phyloP scores from a whole-genome alignment of 371 early-diverging fungal genomes.

The Mortierella sp. region DNA sequence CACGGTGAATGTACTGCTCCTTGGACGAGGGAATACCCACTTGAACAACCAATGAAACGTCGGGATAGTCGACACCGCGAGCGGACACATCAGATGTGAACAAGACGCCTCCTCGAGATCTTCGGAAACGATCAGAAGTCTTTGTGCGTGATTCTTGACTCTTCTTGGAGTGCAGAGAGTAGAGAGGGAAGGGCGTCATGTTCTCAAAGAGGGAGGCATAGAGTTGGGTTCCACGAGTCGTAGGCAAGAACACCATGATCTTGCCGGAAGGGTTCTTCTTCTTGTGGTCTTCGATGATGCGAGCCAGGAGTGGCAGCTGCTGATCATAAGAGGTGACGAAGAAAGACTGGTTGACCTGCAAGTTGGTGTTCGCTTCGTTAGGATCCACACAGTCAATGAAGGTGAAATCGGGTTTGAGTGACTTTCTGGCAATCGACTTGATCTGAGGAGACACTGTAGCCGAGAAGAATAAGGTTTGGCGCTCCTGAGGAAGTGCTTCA shows the following conservation, averaged over 20 bases:
- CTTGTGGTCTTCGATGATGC: constrained; percentile 69
- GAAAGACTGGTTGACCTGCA: constrained; percentile 82
- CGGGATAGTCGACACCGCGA: constrained; percentile 99
- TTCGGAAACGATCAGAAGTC: constrained; percentile 82
- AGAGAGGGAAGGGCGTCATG: constrained; percentile 58
- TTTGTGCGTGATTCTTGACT: constrained; percentile 77
- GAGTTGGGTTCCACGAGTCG: constrained; percentile 81
- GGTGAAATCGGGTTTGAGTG: constrained; percentile 75
- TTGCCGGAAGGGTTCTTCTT: constrained; percentile 67
- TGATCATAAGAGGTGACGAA: constrained; percentile 69
- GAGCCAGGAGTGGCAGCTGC: constrained; percentile 71
- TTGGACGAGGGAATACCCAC: constrained; percentile 90
- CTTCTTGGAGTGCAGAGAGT: constrained; percentile 88
- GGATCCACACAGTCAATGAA: constrained; percentile 89
- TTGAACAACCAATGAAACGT: constrained; percentile 94
- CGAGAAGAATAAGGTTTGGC: constrained; percentile 98
- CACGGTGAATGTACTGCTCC: constrained; percentile 97
- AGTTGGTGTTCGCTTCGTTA: constrained; percentile 82
- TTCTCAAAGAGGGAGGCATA: constrained; percentile 72
- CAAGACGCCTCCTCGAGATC: constrained; percentile 72
- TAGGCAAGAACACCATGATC: constrained; percentile 92
- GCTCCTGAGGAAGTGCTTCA: constrained; percentile 76
- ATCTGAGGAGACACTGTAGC: constrained; percentile 96
- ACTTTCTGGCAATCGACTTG: constrained; percentile 74
- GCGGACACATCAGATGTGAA: constrained; percentile 99